Base-by-base conservation (phyloP, 371 early-diverging fungal species). In the Mucor mucedo region DNA sequence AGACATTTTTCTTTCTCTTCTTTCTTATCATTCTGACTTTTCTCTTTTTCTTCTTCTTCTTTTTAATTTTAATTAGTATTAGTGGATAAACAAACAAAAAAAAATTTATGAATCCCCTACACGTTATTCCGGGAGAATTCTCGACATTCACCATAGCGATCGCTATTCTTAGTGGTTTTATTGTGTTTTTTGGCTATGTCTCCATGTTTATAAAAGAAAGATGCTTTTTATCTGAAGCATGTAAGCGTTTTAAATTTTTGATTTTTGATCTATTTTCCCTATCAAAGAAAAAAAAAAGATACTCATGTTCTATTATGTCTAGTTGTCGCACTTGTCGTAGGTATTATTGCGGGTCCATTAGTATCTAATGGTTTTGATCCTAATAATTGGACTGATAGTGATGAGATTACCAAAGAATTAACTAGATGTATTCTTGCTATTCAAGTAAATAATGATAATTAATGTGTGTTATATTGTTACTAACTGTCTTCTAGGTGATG, bases 201-300 rank as follows among this genome's bases (percentile, higher is more conserved):
- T 97, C 98, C 21, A 85, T 97, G 71, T 84, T 94, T 69, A 76
- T 95, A 58, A 98, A 97, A 71, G 96, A 98, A 65, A 81, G 85
- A 8, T 84, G 96, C 53, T 95, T 90, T 77, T 71, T 99, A 63
- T 92, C 94, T 39, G 98, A 98, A 82, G 88, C 97, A 28, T 84
- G 89, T 89, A 87, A 84, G 83, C 11, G 29, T 11, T 13, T 61
- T 29, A n/a, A n/a, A 49, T 21, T 21, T 21, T 21, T 21, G 21
- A 21, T 21, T 21, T 21, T 21, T 21, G 21, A 21, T 21, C 21
- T 21, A 35, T 45, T 27, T 14, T n/a, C 14, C 28, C 35, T n/a
- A 29, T 48, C 16, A 5, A 48, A 48, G 27, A 27, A 27, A 42
- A 45, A 45, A 45, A 45, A 45, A 6, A 5, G 21, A 14, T 45